Conservation (phyloP, 2,329 filamentous ascomycete genomes). For the Coniochaeta prunicola region DNA sequence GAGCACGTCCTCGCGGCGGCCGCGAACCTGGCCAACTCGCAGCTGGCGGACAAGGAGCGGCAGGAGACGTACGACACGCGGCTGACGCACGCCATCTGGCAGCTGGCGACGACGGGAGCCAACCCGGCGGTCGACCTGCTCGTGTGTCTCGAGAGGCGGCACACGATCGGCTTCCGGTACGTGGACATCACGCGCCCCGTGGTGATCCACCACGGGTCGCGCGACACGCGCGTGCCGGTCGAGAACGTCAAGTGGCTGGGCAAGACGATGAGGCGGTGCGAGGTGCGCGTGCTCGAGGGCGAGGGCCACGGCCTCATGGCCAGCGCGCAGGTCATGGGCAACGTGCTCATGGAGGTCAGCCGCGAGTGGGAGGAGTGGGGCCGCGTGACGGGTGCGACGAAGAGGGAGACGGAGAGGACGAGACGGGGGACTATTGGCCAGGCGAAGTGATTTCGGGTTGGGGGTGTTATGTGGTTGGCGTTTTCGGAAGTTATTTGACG, state of each 20-base stretch:
- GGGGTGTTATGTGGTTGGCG: not conserved
- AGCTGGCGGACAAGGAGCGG: slow-evolving; percentile 62
- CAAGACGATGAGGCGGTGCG: slow-evolving; percentile 87
- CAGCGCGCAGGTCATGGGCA: slow-evolving; percentile 84
- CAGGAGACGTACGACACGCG: slow-evolving; percentile 73
- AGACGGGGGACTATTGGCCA: slow-evolving; percentile 19
- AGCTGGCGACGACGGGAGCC: slow-evolving; percentile 79
- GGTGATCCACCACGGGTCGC: slow-evolving; percentile 88
- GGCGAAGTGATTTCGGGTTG: slow-evolving; percentile 13
- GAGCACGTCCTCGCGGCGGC: slow-evolving; percentile 38
- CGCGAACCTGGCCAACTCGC: slow-evolving; percentile 33
- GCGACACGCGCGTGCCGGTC: slow-evolving; percentile 85
- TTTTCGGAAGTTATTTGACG: not conserved
- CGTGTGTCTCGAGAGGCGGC: slow-evolving; percentile 83
- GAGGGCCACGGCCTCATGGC: slow-evolving; percentile 97
- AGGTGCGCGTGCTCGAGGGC: slow-evolving; percentile 81
- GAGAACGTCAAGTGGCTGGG: slow-evolving; percentile 95
- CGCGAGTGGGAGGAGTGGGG: slow-evolving; percentile 91
- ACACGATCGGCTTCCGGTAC: slow-evolving; percentile 92
- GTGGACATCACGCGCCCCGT: slow-evolving; percentile 89
- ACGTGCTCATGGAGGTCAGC: slow-evolving; percentile 89
- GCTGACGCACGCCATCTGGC: slow-evolving; percentile 91
- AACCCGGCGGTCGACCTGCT: slow-evolving; percentile 92
- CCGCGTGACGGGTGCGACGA: slow-evolving; percentile 39
- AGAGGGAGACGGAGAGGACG: slow-evolving; percentile 14